phyloP scores from a whole-genome alignment of 352 stramenopile genomes.

The Globisporangium ultimum region DNA sequence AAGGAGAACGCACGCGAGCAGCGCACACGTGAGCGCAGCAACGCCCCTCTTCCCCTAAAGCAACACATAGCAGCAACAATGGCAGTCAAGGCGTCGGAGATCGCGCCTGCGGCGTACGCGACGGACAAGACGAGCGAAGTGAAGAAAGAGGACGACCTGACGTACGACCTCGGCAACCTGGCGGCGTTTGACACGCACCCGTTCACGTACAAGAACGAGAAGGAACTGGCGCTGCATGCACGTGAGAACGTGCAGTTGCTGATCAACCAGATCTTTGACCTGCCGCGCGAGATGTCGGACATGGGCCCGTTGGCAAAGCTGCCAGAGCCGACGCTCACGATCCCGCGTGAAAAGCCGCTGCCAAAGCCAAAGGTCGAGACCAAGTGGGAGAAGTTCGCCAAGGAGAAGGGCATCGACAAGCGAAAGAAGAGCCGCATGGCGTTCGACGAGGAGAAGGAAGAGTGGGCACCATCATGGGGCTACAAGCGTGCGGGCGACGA shows the following conservation, averaged over 20 bases:
- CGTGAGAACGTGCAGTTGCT: conserved; percentile 93
- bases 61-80: conserved; percentile 20
- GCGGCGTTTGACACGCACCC: conserved; percentile 87
- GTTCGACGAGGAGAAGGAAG: conserved; percentile 93
- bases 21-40: not conserved
- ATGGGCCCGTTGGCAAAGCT: conserved; percentile 89
- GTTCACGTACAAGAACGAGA: conserved; percentile 79
- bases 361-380: conserved; percentile 95
- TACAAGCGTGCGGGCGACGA: conserved; percentile 88
- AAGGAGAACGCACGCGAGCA: not conserved
- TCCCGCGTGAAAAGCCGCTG: conserved; percentile 89
- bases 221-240: conserved; percentile 88
- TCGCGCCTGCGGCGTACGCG: conserved; percentile 73
- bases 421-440: conserved; percentile 96
- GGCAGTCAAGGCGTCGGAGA: conserved; percentile 81
- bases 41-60: not conserved
- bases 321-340: conserved; percentile 51
- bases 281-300: conserved; percentile 92
- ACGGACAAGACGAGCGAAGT: conserved; percentile 57
- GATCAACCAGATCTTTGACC: conserved; percentile 89
- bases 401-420: conserved; percentile 97
- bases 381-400: conserved; percentile 98
- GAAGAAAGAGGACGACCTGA: conserved; percentile 80
- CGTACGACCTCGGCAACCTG: conserved; percentile 89
- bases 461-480: conserved; percentile 93